Evolutionary conservation across 495 filamentous ascomycete genomes (phyloP), one percentile per base, ranked within the genome.

Genomic region (Monascus purpureus): DNA sequence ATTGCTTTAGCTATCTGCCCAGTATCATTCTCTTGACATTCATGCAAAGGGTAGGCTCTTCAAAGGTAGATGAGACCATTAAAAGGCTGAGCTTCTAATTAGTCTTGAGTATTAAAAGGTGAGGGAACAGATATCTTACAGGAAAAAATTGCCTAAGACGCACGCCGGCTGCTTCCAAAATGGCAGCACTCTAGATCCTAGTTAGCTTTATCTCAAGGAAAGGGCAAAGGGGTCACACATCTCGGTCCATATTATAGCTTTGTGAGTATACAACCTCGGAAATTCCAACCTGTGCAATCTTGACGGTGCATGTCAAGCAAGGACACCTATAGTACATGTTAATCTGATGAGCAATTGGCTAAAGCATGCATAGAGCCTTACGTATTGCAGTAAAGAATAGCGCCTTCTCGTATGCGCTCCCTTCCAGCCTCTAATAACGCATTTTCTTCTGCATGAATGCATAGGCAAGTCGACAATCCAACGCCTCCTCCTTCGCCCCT

Each of bases 291-390:
- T 97, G 90, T 6, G 80, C 75, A 46, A 97, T 95, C 53, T 97
- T 97, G 58, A 96, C 87, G 40, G 81, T 88, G 52, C 90, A 97
- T n/a, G 90, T 97, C 62, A 96, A 65, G 44, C 90, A 97, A 8
- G 90, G 90, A 45, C 90, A 96, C 12, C 72, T 76, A 36, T 16
- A 2, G 14, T 13, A 32, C n/a, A 24, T 11, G 25, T 29, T 15
- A 35, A 15, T 24, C n/a, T 8, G 13, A 15, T 17, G n/a, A 8
- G 33, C 14, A 18, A 42, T 8, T 1, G 14, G 36, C 13, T 19
- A 9, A 31, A 19, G 29, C 4, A 14, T 30, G 28, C 17, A 37
- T 25, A 20, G 20, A 15, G 29, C 43, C 63, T 49, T 49, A 75
- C 51, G 90, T 97, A 50, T 96, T 82, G 47, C 90, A 95, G 50